phyloP scores from a whole-genome alignment of 176 grass and related monocot species.

The Zoysia japonica region DNA sequence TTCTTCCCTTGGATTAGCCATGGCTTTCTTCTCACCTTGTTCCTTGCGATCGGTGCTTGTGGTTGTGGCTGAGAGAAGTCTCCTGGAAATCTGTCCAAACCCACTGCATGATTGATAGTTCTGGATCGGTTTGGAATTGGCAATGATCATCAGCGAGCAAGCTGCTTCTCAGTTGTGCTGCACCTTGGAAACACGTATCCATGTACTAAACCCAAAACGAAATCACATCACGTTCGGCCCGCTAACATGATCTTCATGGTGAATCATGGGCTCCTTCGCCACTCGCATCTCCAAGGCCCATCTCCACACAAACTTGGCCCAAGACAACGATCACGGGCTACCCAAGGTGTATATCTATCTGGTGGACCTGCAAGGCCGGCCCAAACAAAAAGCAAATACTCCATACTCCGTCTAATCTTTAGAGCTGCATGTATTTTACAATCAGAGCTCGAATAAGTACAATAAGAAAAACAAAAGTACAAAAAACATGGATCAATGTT shows the following conservation, averaged over 20 bases:
- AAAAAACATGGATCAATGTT: too few relatives aligned
- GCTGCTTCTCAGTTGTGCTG: not conserved
- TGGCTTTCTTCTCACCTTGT: not conserved
- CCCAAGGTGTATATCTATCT: not conserved
- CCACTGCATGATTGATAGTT: not conserved
- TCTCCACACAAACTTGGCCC: not conserved
- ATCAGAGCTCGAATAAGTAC: too few relatives aligned
- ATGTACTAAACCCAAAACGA: too few relatives aligned
- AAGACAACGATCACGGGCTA: not conserved
- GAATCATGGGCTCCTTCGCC: not conserved
- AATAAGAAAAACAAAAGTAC: not conserved
- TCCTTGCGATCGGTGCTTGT: not conserved
- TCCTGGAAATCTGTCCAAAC: not conserved
- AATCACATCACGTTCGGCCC: too few relatives aligned
- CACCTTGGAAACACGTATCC: too few relatives aligned
- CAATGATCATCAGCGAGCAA: not conserved
- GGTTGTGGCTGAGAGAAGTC: not conserved
- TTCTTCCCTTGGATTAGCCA: not conserved
- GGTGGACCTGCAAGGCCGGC: not conserved
- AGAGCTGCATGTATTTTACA: not conserved
- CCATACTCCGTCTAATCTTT: not conserved
- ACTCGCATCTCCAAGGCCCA: not conserved
- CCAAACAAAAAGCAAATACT: not conserved
- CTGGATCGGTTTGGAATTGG: not conserved
- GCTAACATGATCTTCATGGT: too few relatives aligned